A percentile compares a stretch with the other conserved stretches of the same genome.
phyloP scores from a whole-genome alignment of 2,329 filamentous ascomycete species.

The Cladobotryum protrusum region DNA sequence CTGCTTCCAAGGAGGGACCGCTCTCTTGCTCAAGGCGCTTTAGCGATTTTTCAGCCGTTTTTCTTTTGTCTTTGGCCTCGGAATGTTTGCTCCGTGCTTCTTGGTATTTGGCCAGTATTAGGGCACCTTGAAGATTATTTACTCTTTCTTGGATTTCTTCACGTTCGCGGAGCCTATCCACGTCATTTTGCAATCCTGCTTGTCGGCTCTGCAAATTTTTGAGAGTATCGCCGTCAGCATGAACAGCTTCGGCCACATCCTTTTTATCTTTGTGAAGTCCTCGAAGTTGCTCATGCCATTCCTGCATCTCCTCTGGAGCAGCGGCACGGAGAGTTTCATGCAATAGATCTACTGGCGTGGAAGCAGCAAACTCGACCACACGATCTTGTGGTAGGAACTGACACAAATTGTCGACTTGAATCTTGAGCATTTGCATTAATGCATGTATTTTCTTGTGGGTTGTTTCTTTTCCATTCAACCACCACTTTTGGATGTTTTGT shows the following conservation, averaged over 20 bases:
- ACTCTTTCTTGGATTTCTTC: constrained; percentile 60
- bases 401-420: constrained; percentile 96
- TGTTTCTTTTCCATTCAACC: constrained; percentile 60
- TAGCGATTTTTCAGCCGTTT: constrained; percentile 50
- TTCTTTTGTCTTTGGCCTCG: constrained; percentile 50
- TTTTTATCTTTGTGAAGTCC: constrained; percentile 63
- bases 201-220: constrained; percentile 67
- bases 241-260: constrained; percentile 50
- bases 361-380: constrained; percentile 85
- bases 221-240: constrained; percentile 56
- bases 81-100: constrained; percentile 42
- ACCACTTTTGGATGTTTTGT: constrained; percentile 75
- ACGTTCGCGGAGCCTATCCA: constrained; percentile 74
- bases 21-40: constrained; percentile 50
- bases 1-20: constrained; percentile 62
- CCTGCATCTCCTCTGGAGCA: constrained; percentile 71
- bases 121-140: constrained; percentile 56
- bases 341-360: constrained; percentile 75
- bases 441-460: constrained; percentile 59
- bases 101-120: constrained; percentile 60
- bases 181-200: constrained; percentile 67
- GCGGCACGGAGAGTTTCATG: constrained; percentile 84
- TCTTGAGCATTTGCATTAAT: constrained; percentile 66
- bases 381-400: constrained; percentile 96
- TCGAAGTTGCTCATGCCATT: constrained; percentile 72